phyloP scores from a whole-genome alignment of 306 rosid genomes.

The Prunus mira region DNA sequence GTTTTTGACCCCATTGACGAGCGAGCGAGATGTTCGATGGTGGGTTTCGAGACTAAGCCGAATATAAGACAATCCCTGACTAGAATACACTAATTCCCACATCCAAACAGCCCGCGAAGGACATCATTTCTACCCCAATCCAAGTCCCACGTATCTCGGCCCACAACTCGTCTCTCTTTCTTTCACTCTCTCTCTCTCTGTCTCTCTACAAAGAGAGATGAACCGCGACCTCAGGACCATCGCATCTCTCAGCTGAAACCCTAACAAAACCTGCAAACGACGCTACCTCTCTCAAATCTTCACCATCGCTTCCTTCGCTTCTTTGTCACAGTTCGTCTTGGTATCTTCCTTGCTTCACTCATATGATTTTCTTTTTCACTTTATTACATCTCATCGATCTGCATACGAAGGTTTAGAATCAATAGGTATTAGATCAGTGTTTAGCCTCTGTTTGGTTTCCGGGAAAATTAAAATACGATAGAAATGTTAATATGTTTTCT shows the following conservation, averaged over 20 bases:
- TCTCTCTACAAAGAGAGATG: slow-evolving; percentile 14
- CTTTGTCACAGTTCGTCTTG: slow-evolving; percentile 20
- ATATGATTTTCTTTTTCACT: background rate
- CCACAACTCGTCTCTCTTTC: slow-evolving; percentile 1
- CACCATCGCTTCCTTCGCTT: slow-evolving; percentile 5
- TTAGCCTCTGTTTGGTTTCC: background rate
- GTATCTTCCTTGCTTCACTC: slow-evolving; percentile 24
- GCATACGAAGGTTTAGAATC: background rate
- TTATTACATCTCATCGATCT: background rate
- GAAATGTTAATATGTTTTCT: background rate
- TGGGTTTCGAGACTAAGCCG: background rate
- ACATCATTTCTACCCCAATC: slow-evolving; percentile 5
- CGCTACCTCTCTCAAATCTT: slow-evolving; percentile 1
- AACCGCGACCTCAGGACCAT: slow-evolving; percentile 19
- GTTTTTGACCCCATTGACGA: background rate
- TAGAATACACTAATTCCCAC: background rate
- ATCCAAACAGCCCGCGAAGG: background rate
- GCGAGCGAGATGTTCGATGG: too few species aligned
- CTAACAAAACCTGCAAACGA: slow-evolving; percentile 12
- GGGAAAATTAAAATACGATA: background rate
- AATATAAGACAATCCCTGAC: background rate
- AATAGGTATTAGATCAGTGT: background rate
- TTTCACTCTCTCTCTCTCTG: background rate
- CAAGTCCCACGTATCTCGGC: slow-evolving; percentile 12
- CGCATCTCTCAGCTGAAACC: slow-evolving; percentile 26